Evolutionary conservation across 768 basidiomycete genomes (phyloP).

Genomic region (Mycena kentingensis): DNA sequence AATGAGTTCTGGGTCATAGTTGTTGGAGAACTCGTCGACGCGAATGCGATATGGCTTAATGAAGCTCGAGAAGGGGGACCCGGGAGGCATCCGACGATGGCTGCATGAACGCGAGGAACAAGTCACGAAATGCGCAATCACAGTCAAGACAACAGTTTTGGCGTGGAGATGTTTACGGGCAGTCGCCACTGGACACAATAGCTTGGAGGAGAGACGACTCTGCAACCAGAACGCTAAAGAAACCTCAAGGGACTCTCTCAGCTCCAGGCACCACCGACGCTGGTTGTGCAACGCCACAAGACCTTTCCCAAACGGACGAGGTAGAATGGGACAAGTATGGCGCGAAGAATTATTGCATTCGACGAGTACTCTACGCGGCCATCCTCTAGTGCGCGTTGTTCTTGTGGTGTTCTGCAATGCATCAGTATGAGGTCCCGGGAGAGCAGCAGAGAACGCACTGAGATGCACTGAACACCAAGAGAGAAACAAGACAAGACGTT

Average conservation of each 20-base stretch:
- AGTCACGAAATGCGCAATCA: background rate
- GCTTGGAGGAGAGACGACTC: too few species aligned
- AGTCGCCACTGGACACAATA: too few species aligned
- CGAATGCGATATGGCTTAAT: constrained; percentile 80
- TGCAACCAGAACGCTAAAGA: too few species aligned
- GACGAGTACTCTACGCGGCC: too few species aligned
- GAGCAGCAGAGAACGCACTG: constrained; percentile 41
- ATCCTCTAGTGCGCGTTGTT: constrained; percentile 61
- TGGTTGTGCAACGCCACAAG: too few species aligned
- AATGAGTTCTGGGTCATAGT: constrained; percentile 34
- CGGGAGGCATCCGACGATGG: constrained; percentile 59
- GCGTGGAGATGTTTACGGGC: background rate
- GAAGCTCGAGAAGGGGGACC: constrained; percentile 77
- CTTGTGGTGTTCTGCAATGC: constrained; percentile 63
- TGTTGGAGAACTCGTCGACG: constrained; percentile 76
- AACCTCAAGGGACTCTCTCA: too few species aligned
- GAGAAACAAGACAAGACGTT: constrained; percentile 11
- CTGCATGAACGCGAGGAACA: background rate
- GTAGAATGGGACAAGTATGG: too few species aligned
- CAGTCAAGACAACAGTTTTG: constrained; percentile 8
- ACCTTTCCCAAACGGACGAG: too few species aligned
- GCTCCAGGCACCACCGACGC: too few species aligned
- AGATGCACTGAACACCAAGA: constrained; percentile 50
- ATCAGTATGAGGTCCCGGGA: constrained; percentile 9
- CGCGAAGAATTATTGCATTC: too few species aligned